Percentiles rank a stretch among this genome's conserved stretches.
Conservation (phyloP, 768 basidiomycete genomes). For the Trametes elegans region DNA sequence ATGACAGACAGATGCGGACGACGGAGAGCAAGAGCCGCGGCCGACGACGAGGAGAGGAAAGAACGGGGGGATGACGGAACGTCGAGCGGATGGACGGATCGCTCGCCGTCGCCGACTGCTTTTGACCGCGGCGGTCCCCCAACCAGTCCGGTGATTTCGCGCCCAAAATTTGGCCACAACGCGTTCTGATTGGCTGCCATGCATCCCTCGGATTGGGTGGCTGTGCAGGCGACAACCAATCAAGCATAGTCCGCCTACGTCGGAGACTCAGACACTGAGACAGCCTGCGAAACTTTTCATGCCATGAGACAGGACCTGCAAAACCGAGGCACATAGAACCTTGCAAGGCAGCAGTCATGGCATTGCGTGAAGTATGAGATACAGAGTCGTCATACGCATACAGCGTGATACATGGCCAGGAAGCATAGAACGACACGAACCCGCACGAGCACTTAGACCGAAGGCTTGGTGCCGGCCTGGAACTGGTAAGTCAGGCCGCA, state of each 20-base stretch:
- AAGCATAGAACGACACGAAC: conserved; percentile 13
- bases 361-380: conserved; percentile 14
- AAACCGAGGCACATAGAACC: too few species aligned
- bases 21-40: neutral
- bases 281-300: neutral
- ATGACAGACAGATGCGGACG: conserved; percentile 20
- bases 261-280: too few species aligned
- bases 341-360: conserved; percentile 10
- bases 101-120: neutral
- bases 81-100: neutral
- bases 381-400: conserved; percentile 22
- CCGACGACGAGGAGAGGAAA: neutral
- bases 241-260: too few species aligned
- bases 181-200: conserved; percentile 14
- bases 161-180: conserved; percentile 8
- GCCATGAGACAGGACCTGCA: neutral
- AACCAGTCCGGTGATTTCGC: conserved; percentile 1
- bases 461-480: conserved; percentile 77
- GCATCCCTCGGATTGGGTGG: neutral
- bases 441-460: conserved; percentile 43
- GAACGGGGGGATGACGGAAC: neutral
- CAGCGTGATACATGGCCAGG: conserved; percentile 16
- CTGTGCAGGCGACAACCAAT: neutral
- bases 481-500: conserved; percentile 88
- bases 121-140: conserved; percentile 18